Evolutionary conservation across 140 eudicot genomes (phyloP).

Genomic region (Cichorium intybus): DNA sequence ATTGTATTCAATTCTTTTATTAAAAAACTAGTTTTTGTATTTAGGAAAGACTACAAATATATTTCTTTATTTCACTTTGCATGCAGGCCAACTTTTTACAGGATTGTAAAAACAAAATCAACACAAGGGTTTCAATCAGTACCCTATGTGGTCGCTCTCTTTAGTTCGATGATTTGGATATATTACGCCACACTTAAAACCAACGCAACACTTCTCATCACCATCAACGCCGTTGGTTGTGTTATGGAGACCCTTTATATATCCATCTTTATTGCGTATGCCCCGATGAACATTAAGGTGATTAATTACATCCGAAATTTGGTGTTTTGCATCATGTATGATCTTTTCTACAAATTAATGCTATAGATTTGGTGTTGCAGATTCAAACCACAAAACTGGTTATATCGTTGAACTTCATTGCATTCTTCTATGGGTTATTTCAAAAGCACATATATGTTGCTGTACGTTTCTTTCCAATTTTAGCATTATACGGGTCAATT

Average conservation of each 20-base stretch:
- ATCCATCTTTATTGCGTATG: slow-evolving; percentile 50
- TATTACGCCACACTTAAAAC: slow-evolving; percentile 58
- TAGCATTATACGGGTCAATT: too few relatives aligned
- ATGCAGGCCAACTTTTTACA: slow-evolving; percentile 69
- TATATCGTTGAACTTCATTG: slow-evolving; percentile 42
- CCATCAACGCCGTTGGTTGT: slow-evolving; percentile 59
- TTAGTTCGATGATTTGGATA: slow-evolving; percentile 64
- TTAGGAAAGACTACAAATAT: background rate
- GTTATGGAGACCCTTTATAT: slow-evolving; percentile 59
- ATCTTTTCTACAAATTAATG: background rate
- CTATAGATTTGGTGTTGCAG: slow-evolving; percentile 30
- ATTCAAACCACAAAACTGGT: slow-evolving; percentile 42
- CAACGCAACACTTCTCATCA: slow-evolving; percentile 50
- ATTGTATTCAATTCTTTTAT: background rate
- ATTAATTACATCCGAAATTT: background rate
- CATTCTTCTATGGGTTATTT: slow-evolving; percentile 54
- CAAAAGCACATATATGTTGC: slow-evolving; percentile 45
- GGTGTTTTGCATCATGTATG: background rate
- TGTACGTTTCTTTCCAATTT: slow-evolving; percentile 22
- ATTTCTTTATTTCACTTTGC: background rate
- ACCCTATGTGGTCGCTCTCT: slow-evolving; percentile 67
- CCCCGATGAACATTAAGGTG: slow-evolving; percentile 56
- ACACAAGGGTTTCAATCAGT: slow-evolving; percentile 65
- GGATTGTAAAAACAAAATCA: slow-evolving; percentile 60
- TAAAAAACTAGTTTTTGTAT: background rate